Evolutionary conservation across 331 rosid genomes (phyloP).

Genomic region (Quercus tomentella): DNA sequence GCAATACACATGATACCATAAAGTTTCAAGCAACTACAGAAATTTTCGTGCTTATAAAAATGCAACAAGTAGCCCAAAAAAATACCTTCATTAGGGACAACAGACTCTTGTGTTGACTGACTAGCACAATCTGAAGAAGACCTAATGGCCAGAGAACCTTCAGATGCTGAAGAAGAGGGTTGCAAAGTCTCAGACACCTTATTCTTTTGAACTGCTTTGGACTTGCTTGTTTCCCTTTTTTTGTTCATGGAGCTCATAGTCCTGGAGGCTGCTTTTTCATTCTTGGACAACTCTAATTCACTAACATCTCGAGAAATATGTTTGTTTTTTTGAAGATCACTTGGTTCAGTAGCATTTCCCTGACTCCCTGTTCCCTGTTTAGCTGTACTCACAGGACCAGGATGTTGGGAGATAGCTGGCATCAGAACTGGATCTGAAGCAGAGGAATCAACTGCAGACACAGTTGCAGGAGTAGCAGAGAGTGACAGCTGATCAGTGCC

Average conservation of each 20-base stretch:
- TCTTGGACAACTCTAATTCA: constrained; percentile 36
- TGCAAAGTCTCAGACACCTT: constrained; percentile 18
- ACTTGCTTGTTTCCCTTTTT: constrained; percentile 20
- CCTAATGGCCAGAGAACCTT: constrained; percentile 24
- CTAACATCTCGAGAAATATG: constrained; percentile 15
- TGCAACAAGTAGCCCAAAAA: background rate
- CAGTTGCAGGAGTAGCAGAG: constrained; percentile 23
- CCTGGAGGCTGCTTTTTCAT: constrained; percentile 19
- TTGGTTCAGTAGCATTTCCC: constrained; percentile 27
- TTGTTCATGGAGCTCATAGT: constrained; percentile 18
- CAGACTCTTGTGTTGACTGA: constrained; percentile 28
- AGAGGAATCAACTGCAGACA: constrained; percentile 30
- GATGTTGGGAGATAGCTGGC: constrained; percentile 22
- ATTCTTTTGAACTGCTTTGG: constrained; percentile 31
- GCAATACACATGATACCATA: background rate
- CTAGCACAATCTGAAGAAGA: constrained; percentile 30
- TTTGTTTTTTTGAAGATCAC: constrained; percentile 31
- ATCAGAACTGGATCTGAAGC: constrained; percentile 39
- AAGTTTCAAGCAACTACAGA: background rate
- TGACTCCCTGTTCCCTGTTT: constrained; percentile 34
- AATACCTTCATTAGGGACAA: constrained; percentile 18
- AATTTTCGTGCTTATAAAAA: background rate
- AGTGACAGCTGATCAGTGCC: constrained; percentile 30
- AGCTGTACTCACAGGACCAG: constrained; percentile 21
- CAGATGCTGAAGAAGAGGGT: constrained; percentile 24